phyloP scores from a whole-genome alignment of 2,329 filamentous ascomycete genomes.

The Alternaria incomplexa region DNA sequence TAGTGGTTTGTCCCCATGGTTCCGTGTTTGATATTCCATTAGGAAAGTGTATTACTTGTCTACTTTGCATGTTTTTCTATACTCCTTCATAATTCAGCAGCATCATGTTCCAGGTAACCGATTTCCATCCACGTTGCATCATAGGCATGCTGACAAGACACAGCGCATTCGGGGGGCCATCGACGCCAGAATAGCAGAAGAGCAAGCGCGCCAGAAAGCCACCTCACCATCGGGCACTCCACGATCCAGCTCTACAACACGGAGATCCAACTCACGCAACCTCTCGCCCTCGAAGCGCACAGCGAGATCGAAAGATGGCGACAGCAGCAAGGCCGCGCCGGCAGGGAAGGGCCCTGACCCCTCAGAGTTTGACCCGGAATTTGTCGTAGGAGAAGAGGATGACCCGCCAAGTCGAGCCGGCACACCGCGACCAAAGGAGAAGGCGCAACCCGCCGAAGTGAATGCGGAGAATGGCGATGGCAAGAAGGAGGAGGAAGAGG shows the following conservation, averaged over 20 bases:
- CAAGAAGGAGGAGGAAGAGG: conserved; percentile 43
- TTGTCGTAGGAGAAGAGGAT: conserved; percentile 85
- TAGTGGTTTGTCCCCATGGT: conserved; percentile 2
- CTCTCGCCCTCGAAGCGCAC: conserved; percentile 47
- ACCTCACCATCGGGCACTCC: conserved; percentile 50
- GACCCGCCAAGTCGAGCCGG: conserved; percentile 65
- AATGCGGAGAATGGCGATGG: conserved; percentile 31
- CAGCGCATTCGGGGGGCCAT: conserved; percentile 85
- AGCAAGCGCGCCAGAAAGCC: conserved; percentile 78
- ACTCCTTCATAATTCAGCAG: conserved; percentile 18
- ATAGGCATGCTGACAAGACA: conserved; percentile 26
- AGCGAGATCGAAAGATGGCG: conserved; percentile 38
- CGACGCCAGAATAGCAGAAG: conserved; percentile 86
- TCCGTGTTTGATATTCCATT: background rate
- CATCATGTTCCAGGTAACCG: conserved; percentile 46
- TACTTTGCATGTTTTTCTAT: conserved; percentile 11
- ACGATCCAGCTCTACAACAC: conserved; percentile 54
- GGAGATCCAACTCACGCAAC: conserved; percentile 54
- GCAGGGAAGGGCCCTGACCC: conserved; percentile 74
- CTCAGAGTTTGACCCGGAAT: conserved; percentile 83
- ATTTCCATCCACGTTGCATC: background rate
- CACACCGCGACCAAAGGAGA: conserved; percentile 62
- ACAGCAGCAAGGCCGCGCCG: conserved; percentile 44
- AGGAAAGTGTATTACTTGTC: background rate
- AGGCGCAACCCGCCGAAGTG: conserved; percentile 35